phyloP scores from a whole-genome alignment of 169 alveolate genomes.

The Cystoisospora suis region DNA sequence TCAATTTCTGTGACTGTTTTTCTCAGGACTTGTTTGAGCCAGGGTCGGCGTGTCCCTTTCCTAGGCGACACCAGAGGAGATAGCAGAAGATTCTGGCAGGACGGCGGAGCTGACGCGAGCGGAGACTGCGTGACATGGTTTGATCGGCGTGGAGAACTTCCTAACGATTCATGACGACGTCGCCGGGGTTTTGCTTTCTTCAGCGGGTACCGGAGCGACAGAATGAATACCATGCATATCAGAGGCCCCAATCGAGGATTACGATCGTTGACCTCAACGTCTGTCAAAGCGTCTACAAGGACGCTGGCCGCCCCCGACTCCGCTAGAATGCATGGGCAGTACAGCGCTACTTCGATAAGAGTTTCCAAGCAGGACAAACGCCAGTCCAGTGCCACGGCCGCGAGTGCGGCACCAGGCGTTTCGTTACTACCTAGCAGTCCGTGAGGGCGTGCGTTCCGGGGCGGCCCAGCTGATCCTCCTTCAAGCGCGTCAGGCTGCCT shows the following conservation, averaged over 20 bases:
- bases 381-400: background rate
- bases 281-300: background rate
- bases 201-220: background rate
- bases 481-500: background rate
- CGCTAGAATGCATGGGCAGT: background rate
- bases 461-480: background rate
- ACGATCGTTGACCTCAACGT: background rate
- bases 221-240: background rate
- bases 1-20: too few relatives aligned
- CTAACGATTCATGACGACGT: too few relatives aligned
- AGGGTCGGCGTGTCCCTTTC: too few relatives aligned
- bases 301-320: background rate
- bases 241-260: background rate
- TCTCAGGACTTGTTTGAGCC: too few relatives aligned
- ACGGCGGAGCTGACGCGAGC: too few relatives aligned
- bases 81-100: too few relatives aligned
- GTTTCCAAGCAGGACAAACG: constrained; percentile 1
- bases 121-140: too few relatives aligned
- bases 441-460: background rate
- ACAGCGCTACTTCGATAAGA: background rate
- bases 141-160: too few relatives aligned
- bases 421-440: background rate
- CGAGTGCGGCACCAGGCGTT: background rate
- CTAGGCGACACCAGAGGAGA: too few relatives aligned
- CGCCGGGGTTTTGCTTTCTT: too few relatives aligned